Percentiles rank a stretch among this genome's conserved stretches.
Evolutionary conservation across 2,329 filamentous ascomycete species (phyloP).

Genomic region (Hypoxylon sp.): DNA sequence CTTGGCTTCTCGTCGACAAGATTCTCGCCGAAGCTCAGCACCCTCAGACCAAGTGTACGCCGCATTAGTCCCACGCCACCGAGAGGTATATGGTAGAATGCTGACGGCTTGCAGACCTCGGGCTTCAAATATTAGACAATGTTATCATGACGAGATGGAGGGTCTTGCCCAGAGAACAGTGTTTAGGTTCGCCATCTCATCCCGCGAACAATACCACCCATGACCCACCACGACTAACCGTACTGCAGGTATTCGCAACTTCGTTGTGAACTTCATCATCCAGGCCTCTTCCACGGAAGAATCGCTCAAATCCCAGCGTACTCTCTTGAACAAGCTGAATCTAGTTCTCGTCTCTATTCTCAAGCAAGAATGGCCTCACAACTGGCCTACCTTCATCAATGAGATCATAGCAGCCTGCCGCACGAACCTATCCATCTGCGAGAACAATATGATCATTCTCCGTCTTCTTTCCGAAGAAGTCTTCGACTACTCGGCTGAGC

Average conservation of each 20-base stretch:
- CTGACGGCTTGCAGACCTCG: slow-evolving; percentile 76
- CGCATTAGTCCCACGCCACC: slow-evolving; percentile 29
- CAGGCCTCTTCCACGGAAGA: slow-evolving; percentile 93
- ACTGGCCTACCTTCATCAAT: slow-evolving; percentile 99
- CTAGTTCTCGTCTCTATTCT: slow-evolving; percentile 96
- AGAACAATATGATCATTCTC: slow-evolving; percentile 99
- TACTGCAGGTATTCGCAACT: slow-evolving; percentile 90
- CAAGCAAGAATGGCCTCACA: slow-evolving; percentile 99
- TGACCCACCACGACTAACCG: slow-evolving; percentile 39
- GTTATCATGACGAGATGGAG: slow-evolving; percentile 99
- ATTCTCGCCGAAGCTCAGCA: slow-evolving; percentile 95
- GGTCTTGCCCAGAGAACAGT: slow-evolving; percentile 94
- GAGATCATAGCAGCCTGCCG: slow-evolving; percentile 98
- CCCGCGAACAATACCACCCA: slow-evolving; percentile 6
- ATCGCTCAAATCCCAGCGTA: slow-evolving; percentile 84
- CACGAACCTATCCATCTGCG: slow-evolving; percentile 95
- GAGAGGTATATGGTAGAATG: slow-evolving; percentile 21
- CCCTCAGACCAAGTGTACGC: slow-evolving; percentile 94
- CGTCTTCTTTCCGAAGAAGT: slow-evolving; percentile 97
- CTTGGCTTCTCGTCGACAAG: slow-evolving; percentile 97
- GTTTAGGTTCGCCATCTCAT: slow-evolving; percentile 75
- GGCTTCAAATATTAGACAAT: slow-evolving; percentile 95
- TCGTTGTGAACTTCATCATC: slow-evolving; percentile 98
- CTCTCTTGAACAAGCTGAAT: slow-evolving; percentile 97
- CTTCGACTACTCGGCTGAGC: slow-evolving; percentile 98